Conservation (phyloP, 2,329 filamentous ascomycete genomes). For the Nemania serpens region DNA sequence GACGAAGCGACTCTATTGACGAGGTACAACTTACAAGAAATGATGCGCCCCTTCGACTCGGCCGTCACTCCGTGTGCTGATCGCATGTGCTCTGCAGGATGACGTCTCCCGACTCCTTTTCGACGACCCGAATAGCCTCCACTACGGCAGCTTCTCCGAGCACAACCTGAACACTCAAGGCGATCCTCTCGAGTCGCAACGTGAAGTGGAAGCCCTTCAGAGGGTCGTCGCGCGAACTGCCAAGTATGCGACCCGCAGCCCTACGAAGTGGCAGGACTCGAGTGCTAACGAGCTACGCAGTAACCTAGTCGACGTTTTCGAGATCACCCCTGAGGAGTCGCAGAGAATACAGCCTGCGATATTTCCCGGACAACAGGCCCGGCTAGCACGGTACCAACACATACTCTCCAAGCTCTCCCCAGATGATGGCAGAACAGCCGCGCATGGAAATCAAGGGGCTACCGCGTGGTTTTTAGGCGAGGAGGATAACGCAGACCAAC, state of each 20-base stretch:
- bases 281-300: constrained; percentile 46
- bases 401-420: constrained; percentile 63
- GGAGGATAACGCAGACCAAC: constrained; percentile 54
- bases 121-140: constrained; percentile 62
- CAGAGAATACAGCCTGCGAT: constrained; percentile 39
- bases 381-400: constrained; percentile 63
- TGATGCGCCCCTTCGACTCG: background rate
- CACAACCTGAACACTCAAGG: constrained; percentile 58
- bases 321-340: constrained; percentile 60
- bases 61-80: constrained; percentile 15
- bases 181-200: constrained; percentile 65
- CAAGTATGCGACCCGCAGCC: constrained; percentile 52
- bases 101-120: constrained; percentile 64
- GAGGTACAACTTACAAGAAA: constrained; percentile 54
- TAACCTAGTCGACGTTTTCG: constrained; percentile 71
- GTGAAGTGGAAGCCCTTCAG: constrained; percentile 68
- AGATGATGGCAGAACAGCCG: constrained; percentile 46
- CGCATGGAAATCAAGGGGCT: constrained; percentile 47
- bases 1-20: constrained; percentile 56
- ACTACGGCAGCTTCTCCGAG: constrained; percentile 68
- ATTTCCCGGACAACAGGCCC: constrained; percentile 58
- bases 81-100: constrained; percentile 46
- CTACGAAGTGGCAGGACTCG: background rate
- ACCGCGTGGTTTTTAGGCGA: constrained; percentile 60
- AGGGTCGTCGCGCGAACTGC: constrained; percentile 67